Evolutionary conservation across 306 rosid species (phyloP).

Genomic region (Quercus ilex): DNA sequence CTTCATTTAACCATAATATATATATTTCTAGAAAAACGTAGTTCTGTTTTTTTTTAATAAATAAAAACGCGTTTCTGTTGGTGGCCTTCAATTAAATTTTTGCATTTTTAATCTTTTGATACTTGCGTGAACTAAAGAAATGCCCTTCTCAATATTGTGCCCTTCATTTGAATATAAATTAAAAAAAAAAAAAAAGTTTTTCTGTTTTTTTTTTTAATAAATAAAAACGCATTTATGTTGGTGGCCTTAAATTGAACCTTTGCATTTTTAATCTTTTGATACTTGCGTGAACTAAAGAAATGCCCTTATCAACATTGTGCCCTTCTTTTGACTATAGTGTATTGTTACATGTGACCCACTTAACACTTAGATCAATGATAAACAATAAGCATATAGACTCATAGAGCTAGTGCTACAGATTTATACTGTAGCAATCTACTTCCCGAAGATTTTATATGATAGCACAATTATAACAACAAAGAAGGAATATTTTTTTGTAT

Average conservation of each 20-base stretch:
- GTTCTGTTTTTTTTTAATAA: too few relatives aligned
- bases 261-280: too few relatives aligned
- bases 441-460: conserved; percentile 5
- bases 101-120: too few relatives aligned
- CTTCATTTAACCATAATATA: not conserved
- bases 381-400: not conserved
- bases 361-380: not conserved
- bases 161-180: not conserved
- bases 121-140: not conserved
- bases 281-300: not conserved
- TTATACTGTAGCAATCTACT: not conserved
- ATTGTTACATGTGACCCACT: conserved; percentile 12
- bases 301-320: not conserved
- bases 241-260: conserved; percentile 7
- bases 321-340: not conserved
- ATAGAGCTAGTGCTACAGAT: not conserved
- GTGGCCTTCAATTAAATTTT: conserved; percentile 3
- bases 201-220: too few relatives aligned
- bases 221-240: too few relatives aligned
- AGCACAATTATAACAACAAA: not conserved
- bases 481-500: not conserved
- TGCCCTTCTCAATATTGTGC: not conserved
- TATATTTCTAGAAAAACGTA: too few relatives aligned
- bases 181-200: too few relatives aligned
- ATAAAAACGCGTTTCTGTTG: too few relatives aligned